A percentile compares a stretch with the other conserved stretches of the same genome.
Evolutionary conservation across 441 rosid species (phyloP).

Genomic region (Erysimum pusillum): DNA sequence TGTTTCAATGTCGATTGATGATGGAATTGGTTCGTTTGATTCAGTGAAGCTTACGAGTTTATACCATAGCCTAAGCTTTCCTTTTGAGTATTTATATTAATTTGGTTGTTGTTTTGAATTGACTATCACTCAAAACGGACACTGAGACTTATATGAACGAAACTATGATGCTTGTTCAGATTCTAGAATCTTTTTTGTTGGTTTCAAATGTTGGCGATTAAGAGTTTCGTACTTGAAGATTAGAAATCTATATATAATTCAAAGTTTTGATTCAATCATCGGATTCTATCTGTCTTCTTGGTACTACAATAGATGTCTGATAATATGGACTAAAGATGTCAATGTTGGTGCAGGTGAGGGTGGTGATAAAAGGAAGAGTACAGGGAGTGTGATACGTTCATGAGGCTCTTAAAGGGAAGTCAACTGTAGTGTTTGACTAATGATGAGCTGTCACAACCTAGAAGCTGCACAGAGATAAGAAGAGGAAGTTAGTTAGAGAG

Average conservation of each 20-base stretch:
- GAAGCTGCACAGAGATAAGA: no score
- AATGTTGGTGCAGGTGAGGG: conserved; percentile 66
- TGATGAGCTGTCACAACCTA: no score
- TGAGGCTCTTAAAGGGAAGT: no score
- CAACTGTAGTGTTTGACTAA: no score
- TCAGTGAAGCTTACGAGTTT: not conserved
- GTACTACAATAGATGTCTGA: not conserved
- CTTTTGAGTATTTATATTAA: not conserved
- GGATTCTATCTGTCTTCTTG: not conserved
- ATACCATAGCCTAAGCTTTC: not conserved
- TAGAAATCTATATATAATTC: no score
- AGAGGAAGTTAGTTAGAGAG: no score
- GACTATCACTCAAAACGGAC: not conserved
- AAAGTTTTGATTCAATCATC: not conserved
- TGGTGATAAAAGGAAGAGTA: conserved; percentile 81
- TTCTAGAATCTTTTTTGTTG: not conserved
- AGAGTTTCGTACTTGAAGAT: not conserved
- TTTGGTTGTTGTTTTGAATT: not conserved
- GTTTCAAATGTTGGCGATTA: not conserved
- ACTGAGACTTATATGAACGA: not conserved
- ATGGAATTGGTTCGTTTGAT: no score
- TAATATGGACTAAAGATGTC: not conserved
- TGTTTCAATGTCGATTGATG: no score
- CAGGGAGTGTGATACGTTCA: conserved; percentile 48
- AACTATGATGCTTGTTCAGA: conserved; percentile 18